Evolutionary conservation across 2,329 filamentous ascomycete species (phyloP), one percentile per base, ranked within the genome.

Genomic region (Saccharata proteae): DNA sequence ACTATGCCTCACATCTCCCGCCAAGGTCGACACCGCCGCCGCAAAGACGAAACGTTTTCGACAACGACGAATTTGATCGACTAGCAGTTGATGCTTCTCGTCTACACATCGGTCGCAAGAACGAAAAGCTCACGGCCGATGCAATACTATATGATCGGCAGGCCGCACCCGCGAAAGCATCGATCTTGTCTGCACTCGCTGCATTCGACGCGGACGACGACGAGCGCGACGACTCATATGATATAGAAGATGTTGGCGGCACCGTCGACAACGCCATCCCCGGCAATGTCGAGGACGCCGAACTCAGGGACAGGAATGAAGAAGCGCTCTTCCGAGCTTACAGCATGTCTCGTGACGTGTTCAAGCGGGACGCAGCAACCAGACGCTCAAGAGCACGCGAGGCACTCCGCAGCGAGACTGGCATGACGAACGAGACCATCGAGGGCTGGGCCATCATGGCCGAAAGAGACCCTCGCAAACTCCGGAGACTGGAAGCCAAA

Each of bases 201-300:
- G 71, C 79, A 1, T 94, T 96, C 43, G 86, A 96, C 57, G 79
- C 78, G 0, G 88, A 96, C 45, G 90, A 96, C 43, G 90, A 98
- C 52, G 90, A 98, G 59, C 74, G 85, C 20, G 90, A 98, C 53
- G 90, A 98, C 52, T 96, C 88, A 0, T 98, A 98, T 50, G 90
- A 98, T 46, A 74, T 78, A 2, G 83, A 76, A 29, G 90, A 96
- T 48, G 84, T 96, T 2, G 90, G 90, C 20, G 86, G 88, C 14
- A 82, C 81, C 0, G 76, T 94, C 3, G 85, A 93, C 43, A 65
- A 68, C 12, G 64, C 61, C 1, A 58, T 59, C 4, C 53, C 61
- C 2, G 63, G 53, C 26, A 48, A 60, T 27, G 65, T 65, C 24
- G 65, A 69, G 27, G 54, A 70, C 5, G 65, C 73, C n/a, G 64